Conservation (phyloP, 345 rosid species). For the Corymbia maculata region DNA sequence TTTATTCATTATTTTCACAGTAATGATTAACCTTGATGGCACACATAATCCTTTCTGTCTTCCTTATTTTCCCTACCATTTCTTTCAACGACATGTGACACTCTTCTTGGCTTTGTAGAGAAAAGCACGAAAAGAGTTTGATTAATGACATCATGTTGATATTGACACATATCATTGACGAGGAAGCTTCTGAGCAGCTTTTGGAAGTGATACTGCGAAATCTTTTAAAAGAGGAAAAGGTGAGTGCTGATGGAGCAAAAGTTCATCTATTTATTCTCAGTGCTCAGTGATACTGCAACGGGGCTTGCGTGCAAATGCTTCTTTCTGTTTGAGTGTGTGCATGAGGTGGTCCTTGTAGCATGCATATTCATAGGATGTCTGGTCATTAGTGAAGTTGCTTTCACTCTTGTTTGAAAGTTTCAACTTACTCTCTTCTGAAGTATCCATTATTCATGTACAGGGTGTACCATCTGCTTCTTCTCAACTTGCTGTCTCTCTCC, state of each 20-base stretch:
- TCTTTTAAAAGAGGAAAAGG: slow-evolving; percentile 69
- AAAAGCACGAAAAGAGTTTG: slow-evolving; percentile 45
- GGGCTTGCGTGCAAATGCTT: neutral
- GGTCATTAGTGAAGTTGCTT: neutral
- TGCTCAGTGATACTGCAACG: neutral
- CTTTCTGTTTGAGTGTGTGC: neutral
- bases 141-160: slow-evolving; percentile 50
- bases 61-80: neutral
- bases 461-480: slow-evolving; percentile 42
- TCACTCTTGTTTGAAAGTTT: neutral
- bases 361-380: neutral
- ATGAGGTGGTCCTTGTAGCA: neutral
- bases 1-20: neutral
- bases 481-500: slow-evolving; percentile 72
- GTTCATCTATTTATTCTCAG: neutral
- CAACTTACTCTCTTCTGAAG: neutral
- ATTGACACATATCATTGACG: slow-evolving; percentile 50
- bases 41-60: neutral
- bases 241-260: slow-evolving; percentile 10
- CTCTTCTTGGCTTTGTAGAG: slow-evolving; percentile 26
- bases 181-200: slow-evolving; percentile 57
- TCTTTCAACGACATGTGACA: neutral
- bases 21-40: neutral
- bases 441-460: slow-evolving; percentile 9
- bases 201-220: slow-evolving; percentile 48